A percentile compares a stretch with the other conserved stretches of the same genome.
Conservation (phyloP, 305 asterid species). For the Vinca major region DNA sequence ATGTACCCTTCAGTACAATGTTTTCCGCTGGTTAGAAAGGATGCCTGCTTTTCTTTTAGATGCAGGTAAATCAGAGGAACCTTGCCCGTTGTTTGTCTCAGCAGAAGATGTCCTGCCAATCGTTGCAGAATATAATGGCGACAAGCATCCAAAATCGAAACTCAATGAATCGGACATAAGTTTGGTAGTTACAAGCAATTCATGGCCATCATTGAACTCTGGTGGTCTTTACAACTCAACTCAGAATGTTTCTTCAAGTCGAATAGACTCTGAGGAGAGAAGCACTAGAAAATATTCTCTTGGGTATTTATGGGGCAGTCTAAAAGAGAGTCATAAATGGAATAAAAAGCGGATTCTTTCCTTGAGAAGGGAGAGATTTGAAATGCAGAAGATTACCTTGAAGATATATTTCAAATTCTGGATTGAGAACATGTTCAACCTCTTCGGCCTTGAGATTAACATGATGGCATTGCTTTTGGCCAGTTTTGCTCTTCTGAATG, state of each 20-base stretch:
- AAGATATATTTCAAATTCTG: slow-evolving; percentile 87
- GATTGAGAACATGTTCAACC: slow-evolving; percentile 94
- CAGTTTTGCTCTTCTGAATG: slow-evolving; percentile 89
- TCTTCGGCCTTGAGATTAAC: slow-evolving; percentile 96
- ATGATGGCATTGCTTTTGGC: slow-evolving; percentile 82
- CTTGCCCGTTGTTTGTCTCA: slow-evolving; percentile 84
- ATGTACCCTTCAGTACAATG: slow-evolving; percentile 89
- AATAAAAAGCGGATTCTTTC: slow-evolving; percentile 57
- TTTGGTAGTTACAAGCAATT: slow-evolving; percentile 34
- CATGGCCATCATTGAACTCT: slow-evolving; percentile 44
- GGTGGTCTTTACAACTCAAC: slow-evolving; percentile 31
- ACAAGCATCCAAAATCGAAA: slow-evolving; percentile 27
- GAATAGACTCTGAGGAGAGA: slow-evolving; percentile 27
- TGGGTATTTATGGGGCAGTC: slow-evolving; percentile 77
- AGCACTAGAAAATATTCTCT: slow-evolving; percentile 42
- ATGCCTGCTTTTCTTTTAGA: slow-evolving; percentile 50
- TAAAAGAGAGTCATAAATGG: slow-evolving; percentile 83
- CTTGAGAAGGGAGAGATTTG: slow-evolving; percentile 85
- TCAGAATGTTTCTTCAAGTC: slow-evolving; percentile 29
- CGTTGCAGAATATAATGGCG: slow-evolving; percentile 36
- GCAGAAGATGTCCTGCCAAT: slow-evolving; percentile 43
- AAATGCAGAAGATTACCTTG: slow-evolving; percentile 73
- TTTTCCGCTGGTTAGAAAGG: slow-evolving; percentile 74
- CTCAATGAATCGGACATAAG: slow-evolving; percentile 37
- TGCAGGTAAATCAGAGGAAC: slow-evolving; percentile 61